These are phyloP conservation scores for Chalaropsis ovoidea DNA, from an alignment of 2,329 filamentous ascomycete genomes.

Conservation along the genomic window DNA sequence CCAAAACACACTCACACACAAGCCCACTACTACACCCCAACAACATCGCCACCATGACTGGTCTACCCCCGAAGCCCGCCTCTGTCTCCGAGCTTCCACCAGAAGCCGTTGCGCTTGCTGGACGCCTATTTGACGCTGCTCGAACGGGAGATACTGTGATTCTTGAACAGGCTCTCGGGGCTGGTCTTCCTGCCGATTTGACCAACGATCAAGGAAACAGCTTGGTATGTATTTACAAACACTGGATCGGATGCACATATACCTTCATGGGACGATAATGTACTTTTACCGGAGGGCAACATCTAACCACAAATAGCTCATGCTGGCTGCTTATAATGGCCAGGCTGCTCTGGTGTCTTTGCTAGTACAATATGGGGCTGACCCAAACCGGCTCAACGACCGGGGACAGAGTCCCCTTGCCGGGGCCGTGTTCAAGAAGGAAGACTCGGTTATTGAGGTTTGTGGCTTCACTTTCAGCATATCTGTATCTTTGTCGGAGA, in stretches of 20 bases:
- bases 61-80: neutral
- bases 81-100: slow-evolving; percentile 40
- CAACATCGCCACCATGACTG: slow-evolving; percentile 2
- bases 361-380: slow-evolving; percentile 52
- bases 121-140: slow-evolving; percentile 57
- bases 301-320: slow-evolving; percentile 40
- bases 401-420: slow-evolving; percentile 58
- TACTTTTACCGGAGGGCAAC: neutral
- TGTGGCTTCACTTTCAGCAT: slow-evolving; percentile 17
- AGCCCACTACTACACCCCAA: neutral
- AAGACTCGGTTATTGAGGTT: slow-evolving; percentile 53
- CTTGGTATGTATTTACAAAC: slow-evolving; percentile 37
- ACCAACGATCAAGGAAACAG: slow-evolving; percentile 65
- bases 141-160: slow-evolving; percentile 47
- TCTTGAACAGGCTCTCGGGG: slow-evolving; percentile 53
- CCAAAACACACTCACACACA: neutral
- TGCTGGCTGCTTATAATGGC: slow-evolving; percentile 63
- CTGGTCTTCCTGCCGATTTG: slow-evolving; percentile 57
- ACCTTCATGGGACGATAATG: neutral
- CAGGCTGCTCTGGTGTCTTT: slow-evolving; percentile 51
- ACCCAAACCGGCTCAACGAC: slow-evolving; percentile 59
- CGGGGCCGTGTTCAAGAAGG: slow-evolving; percentile 63
- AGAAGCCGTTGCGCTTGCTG: slow-evolving; percentile 55
- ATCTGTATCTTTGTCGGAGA: neutral
- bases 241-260: neutral